Conservation (phyloP, 768 basidiomycete species). For the Antrodiella citrinella region DNA sequence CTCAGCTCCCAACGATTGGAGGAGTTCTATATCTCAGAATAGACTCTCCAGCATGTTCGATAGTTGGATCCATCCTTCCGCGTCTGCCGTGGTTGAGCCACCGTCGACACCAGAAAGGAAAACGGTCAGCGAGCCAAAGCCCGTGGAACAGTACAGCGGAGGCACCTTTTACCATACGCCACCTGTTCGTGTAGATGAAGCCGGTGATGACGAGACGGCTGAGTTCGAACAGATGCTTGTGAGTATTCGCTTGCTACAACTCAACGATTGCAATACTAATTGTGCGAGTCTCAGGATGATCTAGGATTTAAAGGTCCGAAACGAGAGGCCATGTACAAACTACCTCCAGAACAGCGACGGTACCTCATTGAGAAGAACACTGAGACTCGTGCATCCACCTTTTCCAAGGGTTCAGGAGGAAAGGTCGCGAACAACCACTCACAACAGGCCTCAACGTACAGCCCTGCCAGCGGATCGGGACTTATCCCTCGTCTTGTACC, state of each 20-base stretch:
- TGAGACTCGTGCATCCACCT: slow-evolving; percentile 27
- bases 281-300: slow-evolving; percentile 48
- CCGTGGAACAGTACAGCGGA: slow-evolving; percentile 40
- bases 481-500: slow-evolving; percentile 63
- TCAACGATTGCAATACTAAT: too few species aligned
- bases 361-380: slow-evolving; percentile 55
- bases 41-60: slow-evolving; percentile 62
- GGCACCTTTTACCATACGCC: too few species aligned
- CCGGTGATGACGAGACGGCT: slow-evolving; percentile 19
- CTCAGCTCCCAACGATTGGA: slow-evolving; percentile 32
- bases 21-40: slow-evolving; percentile 44
- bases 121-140: slow-evolving; percentile 66
- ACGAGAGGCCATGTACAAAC: slow-evolving; percentile 50
- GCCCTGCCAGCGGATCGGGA: slow-evolving; percentile 44
- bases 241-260: too few species aligned
- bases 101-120: slow-evolving; percentile 34
- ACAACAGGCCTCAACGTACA: slow-evolving; percentile 39
- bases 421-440: slow-evolving; percentile 17
- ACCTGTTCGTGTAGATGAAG: slow-evolving; percentile 9
- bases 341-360: slow-evolving; percentile 56
- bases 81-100: slow-evolving; percentile 28
- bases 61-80: slow-evolving; percentile 45
- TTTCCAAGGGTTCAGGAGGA: slow-evolving; percentile 24
- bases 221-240: slow-evolving; percentile 70
- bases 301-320: slow-evolving; percentile 67